A percentile compares a stretch with the other conserved stretches of the same genome.
phyloP scores from a whole-genome alignment of 257 asterid genomes.

The Lantana camara region DNA sequence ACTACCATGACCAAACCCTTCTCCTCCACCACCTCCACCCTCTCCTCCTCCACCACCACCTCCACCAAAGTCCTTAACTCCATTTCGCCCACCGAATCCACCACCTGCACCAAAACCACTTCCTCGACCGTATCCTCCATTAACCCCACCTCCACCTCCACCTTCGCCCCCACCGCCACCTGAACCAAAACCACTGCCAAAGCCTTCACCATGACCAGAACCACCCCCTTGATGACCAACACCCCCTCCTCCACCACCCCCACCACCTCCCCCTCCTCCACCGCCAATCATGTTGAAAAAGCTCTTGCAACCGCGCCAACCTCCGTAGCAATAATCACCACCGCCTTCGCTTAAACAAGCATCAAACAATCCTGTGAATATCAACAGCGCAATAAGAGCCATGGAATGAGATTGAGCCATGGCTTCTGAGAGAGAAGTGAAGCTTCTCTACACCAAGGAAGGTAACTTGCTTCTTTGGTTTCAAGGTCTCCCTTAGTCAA shows the following conservation, averaged over 20 bases:
- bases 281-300: background rate
- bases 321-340: background rate
- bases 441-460: background rate
- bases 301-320: conserved; percentile 4
- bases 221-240: background rate
- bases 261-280: background rate
- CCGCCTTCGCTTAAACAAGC: background rate
- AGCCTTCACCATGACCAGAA: conserved; percentile 10
- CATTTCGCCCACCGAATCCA: conserved; percentile 1
- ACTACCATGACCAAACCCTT: background rate
- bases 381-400: background rate
- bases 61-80: background rate
- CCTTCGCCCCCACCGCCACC: background rate
- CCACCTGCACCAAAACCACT: conserved; percentile 13
- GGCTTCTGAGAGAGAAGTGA: background rate
- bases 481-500: background rate
- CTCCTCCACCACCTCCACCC: background rate
- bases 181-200: background rate
- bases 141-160: background rate
- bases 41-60: background rate
- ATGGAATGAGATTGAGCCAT: background rate
- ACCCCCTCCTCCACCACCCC: background rate
- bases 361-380: background rate
- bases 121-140: background rate
- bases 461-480: background rate